Percentiles rank a stretch among this genome's conserved stretches.
These are phyloP conservation scores for Eragrostis nindensis DNA, from an alignment of 176 grass and related monocot species.

Conservation along the genomic window DNA sequence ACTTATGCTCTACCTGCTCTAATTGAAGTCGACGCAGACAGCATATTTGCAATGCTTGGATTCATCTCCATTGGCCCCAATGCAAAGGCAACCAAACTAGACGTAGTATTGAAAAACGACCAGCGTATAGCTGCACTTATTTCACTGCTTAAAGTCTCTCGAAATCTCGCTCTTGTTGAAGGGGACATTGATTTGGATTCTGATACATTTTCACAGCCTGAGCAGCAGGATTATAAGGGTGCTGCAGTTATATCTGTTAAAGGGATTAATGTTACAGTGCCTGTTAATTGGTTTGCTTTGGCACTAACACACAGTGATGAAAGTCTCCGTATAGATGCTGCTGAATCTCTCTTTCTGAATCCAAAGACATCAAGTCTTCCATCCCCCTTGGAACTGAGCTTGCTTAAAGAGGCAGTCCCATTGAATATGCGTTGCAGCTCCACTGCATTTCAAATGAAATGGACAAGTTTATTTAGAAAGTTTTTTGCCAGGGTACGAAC, in stretches of 20 bases:
- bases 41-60: slow-evolving; percentile 96
- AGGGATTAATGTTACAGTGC: slow-evolving; percentile 79
- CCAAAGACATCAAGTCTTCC: slow-evolving; percentile 95
- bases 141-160: slow-evolving; percentile 89
- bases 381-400: slow-evolving; percentile 87
- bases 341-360: slow-evolving; percentile 90
- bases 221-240: slow-evolving; percentile 38
- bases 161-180: slow-evolving; percentile 83
- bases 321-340: slow-evolving; percentile 87
- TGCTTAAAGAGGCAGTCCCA: slow-evolving; percentile 81
- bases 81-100: slow-evolving; percentile 46
- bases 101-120: slow-evolving; percentile 65
- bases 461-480: slow-evolving; percentile 91
- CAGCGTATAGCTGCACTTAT: slow-evolving; percentile 89
- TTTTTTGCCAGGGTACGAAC: slow-evolving; percentile 95
- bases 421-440: slow-evolving; percentile 98
- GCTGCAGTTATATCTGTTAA: slow-evolving; percentile 73
- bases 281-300: slow-evolving; percentile 86
- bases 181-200: slow-evolving; percentile 84
- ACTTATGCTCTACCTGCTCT: slow-evolving; percentile 78
- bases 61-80: slow-evolving; percentile 84
- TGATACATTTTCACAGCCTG: slow-evolving; percentile 33
- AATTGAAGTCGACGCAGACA: slow-evolving; percentile 79
- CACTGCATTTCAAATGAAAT: slow-evolving; percentile 98
- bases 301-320: slow-evolving; percentile 92